Evolutionary conservation across 1,284 basidiomycete species (phyloP), one percentile per base, ranked within the genome.

Genomic region (Pholiota adiposa): DNA sequence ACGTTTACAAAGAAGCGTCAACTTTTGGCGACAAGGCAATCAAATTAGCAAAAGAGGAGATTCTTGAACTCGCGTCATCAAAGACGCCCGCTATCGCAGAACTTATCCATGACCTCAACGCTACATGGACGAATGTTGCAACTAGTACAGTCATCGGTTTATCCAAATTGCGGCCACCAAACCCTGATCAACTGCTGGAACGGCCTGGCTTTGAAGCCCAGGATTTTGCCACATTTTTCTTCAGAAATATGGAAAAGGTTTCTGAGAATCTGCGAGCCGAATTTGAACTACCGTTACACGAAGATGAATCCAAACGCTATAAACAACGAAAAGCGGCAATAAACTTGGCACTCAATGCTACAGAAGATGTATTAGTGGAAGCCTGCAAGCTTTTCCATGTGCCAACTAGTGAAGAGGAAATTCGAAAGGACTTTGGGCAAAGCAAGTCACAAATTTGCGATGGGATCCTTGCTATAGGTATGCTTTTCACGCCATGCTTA

Each of bases 381-480:
- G 64, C 67, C 12, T 66, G 61, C 38, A 51, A 18, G 2, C 23
- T 56, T 21, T 59, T 63, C 41, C 63, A 62, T 21, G 57, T 72
- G 27, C 31, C 5, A 6, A 12, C 12, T 33, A 54, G 66, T 4
- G 68, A 72, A 54, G 61, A 54, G 4, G 61, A 65, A 34, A 59
- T 69, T 1, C 61, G 62, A 11, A 38, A 16, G 33, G 64, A 61
- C 7, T 74, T 72, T 61, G 23, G 46, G 1, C 43, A 49, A n/a
- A 52, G 71, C 9, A 63, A 63, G 19, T 63, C 65, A 0, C 59
- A 65, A 4, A 40, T 75, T 11, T 55, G 57, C 18, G 55, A 54
- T 12, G 36, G 67, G 19, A 31, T 73, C 16, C 60, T 72, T 9
- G 25, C 70, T 7, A 59, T 65, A 25, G 71, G 71, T 70, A 51